Evolutionary conservation across 2,329 filamentous ascomycete species (phyloP).

Genomic region (Pseudocercospora cruenta): DNA sequence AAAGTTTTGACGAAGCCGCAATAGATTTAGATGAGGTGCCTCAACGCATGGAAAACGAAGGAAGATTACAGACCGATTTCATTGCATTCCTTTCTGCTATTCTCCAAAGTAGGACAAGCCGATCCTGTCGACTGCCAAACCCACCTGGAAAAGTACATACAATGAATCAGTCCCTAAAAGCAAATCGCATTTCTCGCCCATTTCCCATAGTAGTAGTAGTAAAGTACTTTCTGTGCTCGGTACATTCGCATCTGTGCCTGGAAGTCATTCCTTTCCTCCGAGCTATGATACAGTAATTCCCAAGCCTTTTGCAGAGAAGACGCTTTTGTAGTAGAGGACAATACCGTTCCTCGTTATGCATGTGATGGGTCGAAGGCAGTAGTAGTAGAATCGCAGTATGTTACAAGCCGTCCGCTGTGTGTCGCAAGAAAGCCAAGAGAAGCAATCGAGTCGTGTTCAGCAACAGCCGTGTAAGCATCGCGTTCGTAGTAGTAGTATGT

Average conservation of each 20-base stretch:
- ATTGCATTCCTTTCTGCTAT: neutral
- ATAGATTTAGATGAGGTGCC: neutral
- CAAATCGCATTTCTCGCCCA: neutral
- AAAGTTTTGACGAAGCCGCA: slow-evolving; percentile 29
- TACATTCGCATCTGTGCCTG: neutral
- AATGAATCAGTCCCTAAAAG: neutral
- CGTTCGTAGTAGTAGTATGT: slow-evolving; percentile 1
- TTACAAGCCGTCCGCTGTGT: neutral
- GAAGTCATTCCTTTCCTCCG: neutral
- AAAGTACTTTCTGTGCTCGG: slow-evolving; percentile 1
- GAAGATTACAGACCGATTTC: neutral
- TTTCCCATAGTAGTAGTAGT: slow-evolving; percentile 3
- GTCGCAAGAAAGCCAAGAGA: slow-evolving; percentile 3
- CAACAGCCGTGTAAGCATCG: slow-evolving; percentile 5
- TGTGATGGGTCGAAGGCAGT: neutral
- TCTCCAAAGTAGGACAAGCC: neutral
- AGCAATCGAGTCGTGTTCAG: slow-evolving; percentile 6
- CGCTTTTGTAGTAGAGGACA: slow-evolving; percentile 4
- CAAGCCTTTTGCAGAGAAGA: neutral
- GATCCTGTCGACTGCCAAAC: neutral
- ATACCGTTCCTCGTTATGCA: slow-evolving; percentile 1
- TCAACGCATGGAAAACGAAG: neutral
- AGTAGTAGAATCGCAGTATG: neutral
- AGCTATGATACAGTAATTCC: neutral
- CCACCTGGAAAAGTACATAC: neutral